A percentile compares a stretch with the other conserved stretches of the same genome.
Evolutionary conservation across 106 monocot species (phyloP).

Genomic region (Dendrobium chrysotoxum): DNA sequence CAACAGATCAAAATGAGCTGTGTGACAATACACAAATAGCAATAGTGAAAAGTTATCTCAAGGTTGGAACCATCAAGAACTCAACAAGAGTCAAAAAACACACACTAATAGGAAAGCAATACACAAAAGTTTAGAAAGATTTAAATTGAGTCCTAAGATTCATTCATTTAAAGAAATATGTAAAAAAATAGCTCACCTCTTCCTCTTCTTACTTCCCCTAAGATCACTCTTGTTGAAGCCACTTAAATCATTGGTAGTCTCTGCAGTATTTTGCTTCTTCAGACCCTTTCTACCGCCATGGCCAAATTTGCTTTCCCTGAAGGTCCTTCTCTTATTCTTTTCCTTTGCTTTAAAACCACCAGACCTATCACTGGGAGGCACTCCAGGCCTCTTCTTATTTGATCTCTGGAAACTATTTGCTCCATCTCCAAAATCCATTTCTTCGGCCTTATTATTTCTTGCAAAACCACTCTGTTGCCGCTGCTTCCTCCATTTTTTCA

Average conservation of each 20-base stretch:
- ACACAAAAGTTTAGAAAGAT: too few species aligned
- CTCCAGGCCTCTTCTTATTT: constrained; percentile 38
- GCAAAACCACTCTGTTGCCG: constrained; percentile 79
- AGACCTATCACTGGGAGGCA: constrained; percentile 65
- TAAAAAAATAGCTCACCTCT: constrained; percentile 7
- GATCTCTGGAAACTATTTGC: constrained; percentile 25
- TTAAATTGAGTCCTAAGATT: too few species aligned
- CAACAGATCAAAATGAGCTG: too few species aligned
- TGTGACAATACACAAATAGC: too few species aligned
- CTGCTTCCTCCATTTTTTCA: constrained; percentile 98
- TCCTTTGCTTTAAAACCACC: constrained; percentile 42
- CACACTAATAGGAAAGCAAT: too few species aligned
- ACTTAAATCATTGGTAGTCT: constrained; percentile 64
- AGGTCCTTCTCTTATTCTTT: constrained; percentile 37
- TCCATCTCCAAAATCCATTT: constrained; percentile 33
- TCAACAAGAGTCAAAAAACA: too few species aligned
- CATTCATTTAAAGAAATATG: too few species aligned
- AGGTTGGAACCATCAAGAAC: too few species aligned
- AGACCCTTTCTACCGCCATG: constrained; percentile 80
- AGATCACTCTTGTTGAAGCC: constrained; percentile 42
- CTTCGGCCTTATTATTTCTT: constrained; percentile 29
- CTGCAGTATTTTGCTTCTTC: constrained; percentile 88
- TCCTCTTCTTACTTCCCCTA: constrained; percentile 19
- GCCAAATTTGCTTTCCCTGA: constrained; percentile 61
- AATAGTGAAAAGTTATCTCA: too few species aligned